Conservation (phyloP, 352 stramenopile genomes). For the Globisporangium takayamanum region DNA sequence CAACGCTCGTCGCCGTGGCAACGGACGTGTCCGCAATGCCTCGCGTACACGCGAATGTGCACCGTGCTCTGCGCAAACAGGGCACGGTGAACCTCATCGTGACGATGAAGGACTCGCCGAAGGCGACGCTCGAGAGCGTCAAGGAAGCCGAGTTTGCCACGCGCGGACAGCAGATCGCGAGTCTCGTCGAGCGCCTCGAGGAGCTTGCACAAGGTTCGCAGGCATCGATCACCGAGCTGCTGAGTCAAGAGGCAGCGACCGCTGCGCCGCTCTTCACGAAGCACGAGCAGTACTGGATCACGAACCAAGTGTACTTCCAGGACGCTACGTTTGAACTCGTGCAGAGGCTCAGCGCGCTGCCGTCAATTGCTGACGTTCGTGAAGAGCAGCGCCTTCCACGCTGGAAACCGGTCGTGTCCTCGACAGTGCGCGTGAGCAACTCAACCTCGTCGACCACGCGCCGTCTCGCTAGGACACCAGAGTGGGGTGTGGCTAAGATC, state of each 20-base stretch:
- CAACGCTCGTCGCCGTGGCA: constrained; percentile 5
- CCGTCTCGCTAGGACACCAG: background rate
- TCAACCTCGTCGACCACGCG: background rate
- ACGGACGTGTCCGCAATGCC: constrained; percentile 6
- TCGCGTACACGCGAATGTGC: constrained; percentile 17
- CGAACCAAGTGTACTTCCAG: constrained; percentile 22
- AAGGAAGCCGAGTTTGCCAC: constrained; percentile 2
- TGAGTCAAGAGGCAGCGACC: constrained; percentile 12
- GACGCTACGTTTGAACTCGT: constrained; percentile 18
- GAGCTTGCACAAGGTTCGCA: background rate
- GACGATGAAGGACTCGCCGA: constrained; percentile 2
- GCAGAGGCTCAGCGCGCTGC: constrained; percentile 14
- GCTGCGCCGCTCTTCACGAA: constrained; percentile 10
- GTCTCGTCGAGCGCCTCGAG: constrained; percentile 6
- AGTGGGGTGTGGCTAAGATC: constrained; percentile 31
- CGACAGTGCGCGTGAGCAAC: constrained; percentile 3
- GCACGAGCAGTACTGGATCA: constrained; percentile 21
- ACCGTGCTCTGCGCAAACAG: constrained; percentile 21
- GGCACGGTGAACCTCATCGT: constrained; percentile 13
- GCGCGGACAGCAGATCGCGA: constrained; percentile 5
- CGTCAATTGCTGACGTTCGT: constrained; percentile 13
- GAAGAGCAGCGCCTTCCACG: constrained; percentile 11
- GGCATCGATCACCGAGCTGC: background rate
- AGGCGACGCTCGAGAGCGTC: constrained; percentile 2
- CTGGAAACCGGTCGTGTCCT: constrained; percentile 2